A percentile compares a stretch with the other conserved stretches of the same genome.
Evolutionary conservation across 2,329 filamentous ascomycete species (phyloP).

Genomic region (Hypoxylon sp.): DNA sequence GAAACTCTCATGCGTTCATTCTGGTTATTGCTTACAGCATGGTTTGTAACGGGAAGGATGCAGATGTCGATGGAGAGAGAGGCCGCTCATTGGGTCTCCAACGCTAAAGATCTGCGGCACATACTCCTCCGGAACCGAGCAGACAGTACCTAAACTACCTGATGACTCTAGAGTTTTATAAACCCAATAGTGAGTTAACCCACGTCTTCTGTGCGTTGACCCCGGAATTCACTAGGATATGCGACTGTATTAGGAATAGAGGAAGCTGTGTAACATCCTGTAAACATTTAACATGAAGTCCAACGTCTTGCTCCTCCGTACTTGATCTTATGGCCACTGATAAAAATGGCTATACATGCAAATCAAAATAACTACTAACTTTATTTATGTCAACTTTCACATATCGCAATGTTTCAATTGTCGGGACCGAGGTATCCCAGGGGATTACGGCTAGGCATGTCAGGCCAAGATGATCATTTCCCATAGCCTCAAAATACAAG

Average conservation of each 20-base stretch:
- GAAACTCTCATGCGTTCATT: slow-evolving; percentile 35
- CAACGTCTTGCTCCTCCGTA: neutral
- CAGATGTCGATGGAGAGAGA: slow-evolving; percentile 9
- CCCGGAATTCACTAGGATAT: slow-evolving; percentile 25
- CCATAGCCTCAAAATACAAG: slow-evolving; percentile 7
- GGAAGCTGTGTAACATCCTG: slow-evolving; percentile 22
- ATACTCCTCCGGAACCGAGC: slow-evolving; percentile 35
- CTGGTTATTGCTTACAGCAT: slow-evolving; percentile 31
- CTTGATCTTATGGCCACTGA: slow-evolving; percentile 11
- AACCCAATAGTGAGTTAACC: slow-evolving; percentile 10
- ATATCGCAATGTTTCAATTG: slow-evolving; percentile 20
- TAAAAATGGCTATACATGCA: slow-evolving; percentile 9
- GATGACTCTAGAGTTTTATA: slow-evolving; percentile 2
- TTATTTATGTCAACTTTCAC: slow-evolving; percentile 28
- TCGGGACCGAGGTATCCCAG: slow-evolving; percentile 40
- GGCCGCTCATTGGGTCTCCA: slow-evolving; percentile 30
- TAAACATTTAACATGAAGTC: slow-evolving; percentile 16
- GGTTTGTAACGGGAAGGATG: slow-evolving; percentile 35
- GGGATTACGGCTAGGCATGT: slow-evolving; percentile 26
- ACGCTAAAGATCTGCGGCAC: slow-evolving; percentile 34
- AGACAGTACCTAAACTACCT: slow-evolving; percentile 17
- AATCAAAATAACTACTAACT: slow-evolving; percentile 24
- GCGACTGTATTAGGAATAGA: slow-evolving; percentile 17
- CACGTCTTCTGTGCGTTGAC: slow-evolving; percentile 12
- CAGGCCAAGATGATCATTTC: slow-evolving; percentile 24